Conservation (phyloP, 495 filamentous ascomycete species). For the Recurvomyces mirabilis region DNA sequence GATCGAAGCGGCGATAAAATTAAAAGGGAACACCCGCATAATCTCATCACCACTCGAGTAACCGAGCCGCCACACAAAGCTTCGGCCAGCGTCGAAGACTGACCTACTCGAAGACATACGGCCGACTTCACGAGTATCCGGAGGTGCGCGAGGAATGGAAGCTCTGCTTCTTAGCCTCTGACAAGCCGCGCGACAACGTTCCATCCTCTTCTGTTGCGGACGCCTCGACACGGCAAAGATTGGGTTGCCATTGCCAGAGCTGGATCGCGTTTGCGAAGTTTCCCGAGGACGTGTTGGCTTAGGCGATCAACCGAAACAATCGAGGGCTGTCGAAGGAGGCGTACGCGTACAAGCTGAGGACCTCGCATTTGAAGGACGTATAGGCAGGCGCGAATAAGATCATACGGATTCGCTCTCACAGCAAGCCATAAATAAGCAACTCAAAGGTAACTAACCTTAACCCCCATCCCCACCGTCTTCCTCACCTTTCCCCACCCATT, state of each 20-base stretch:
- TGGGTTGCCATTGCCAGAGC: neutral
- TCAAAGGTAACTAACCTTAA: constrained; percentile 94
- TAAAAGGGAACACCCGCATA: too few species aligned
- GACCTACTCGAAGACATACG: neutral
- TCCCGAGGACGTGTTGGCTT: neutral
- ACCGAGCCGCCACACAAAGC: neutral
- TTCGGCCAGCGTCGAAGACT: neutral
- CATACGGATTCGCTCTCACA: too few species aligned
- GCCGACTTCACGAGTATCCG: neutral
- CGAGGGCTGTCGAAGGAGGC: neutral
- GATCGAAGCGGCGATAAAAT: too few species aligned
- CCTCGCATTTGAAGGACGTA: neutral
- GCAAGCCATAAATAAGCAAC: neutral
- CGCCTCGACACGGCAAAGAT: too few species aligned
- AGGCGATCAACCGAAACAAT: neutral
- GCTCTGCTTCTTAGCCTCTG: neutral
- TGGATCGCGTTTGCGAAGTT: neutral
- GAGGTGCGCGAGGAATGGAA: neutral
- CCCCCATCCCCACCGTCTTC: constrained; percentile 86
- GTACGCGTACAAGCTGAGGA: neutral
- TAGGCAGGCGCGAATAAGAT: too few species aligned
- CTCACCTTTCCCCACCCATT: constrained; percentile 72
- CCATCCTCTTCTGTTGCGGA: too few species aligned
- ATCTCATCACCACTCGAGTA: too few species aligned
- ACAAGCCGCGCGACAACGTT: too few species aligned